These are phyloP conservation scores for Fusarium camptoceras DNA, from an alignment of 2,329 filamentous ascomycete species.

Conservation along the genomic window DNA sequence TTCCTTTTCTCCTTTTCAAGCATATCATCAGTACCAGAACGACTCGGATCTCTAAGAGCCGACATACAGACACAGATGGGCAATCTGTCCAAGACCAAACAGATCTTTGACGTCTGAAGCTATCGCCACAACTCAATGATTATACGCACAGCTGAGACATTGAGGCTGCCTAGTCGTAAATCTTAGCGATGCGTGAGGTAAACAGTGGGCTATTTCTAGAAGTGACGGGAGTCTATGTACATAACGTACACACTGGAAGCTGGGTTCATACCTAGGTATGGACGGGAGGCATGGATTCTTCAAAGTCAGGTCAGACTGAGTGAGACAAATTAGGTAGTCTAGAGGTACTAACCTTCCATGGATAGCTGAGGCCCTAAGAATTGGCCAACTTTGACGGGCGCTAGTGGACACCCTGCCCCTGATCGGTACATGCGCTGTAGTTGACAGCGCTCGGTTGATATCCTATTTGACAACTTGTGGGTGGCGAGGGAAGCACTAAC, in stretches of 20 bases:
- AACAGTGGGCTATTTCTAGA: slow-evolving; percentile 11
- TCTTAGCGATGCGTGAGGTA: slow-evolving; percentile 26
- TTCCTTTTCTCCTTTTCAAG: not conserved
- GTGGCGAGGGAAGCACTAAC: slow-evolving; percentile 7
- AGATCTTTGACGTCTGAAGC: not conserved
- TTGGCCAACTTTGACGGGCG: slow-evolving; percentile 4
- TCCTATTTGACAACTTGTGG: slow-evolving; percentile 20
- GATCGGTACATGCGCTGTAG: slow-evolving; percentile 9
- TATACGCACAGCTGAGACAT: slow-evolving; percentile 23
- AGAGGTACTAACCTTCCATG: too few species aligned
- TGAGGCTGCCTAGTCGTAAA: slow-evolving; percentile 31
- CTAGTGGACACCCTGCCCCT: slow-evolving; percentile 9
- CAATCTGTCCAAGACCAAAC: slow-evolving; percentile 2
- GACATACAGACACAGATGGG: not conserved
- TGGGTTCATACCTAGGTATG: not conserved
- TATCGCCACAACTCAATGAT: not conserved
- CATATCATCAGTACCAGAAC: not conserved
- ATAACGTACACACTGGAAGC: not conserved
- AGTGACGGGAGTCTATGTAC: not conserved
- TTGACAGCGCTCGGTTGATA: slow-evolving; percentile 32
- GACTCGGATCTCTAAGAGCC: not conserved
- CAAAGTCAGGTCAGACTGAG: not conserved
- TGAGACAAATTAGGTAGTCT: not conserved
- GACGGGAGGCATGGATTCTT: not conserved
- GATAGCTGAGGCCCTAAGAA: slow-evolving; percentile 3